Evolutionary conservation across 352 stramenopile genomes (phyloP).

Genomic region (Phytopythium sindhum): DNA sequence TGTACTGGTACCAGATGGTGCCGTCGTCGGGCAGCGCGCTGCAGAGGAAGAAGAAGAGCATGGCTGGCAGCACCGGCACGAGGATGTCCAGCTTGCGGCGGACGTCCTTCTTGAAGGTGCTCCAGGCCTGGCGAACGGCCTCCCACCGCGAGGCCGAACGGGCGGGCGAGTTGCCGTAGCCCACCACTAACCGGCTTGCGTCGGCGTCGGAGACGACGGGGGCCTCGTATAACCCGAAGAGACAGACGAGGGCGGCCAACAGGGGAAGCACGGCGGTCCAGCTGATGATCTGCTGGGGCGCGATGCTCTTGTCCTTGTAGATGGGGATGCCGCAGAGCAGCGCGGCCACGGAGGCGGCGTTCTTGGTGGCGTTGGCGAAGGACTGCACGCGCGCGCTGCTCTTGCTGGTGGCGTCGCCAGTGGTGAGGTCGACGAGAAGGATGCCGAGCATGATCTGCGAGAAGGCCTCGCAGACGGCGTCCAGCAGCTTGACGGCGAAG

Average conservation of each 20-base stretch:
- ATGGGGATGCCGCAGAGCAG: constrained; percentile 63
- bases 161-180: background rate
- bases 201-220: constrained; percentile 8
- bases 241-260: constrained; percentile 41
- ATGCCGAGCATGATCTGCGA: constrained; percentile 81
- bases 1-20: constrained; percentile 83
- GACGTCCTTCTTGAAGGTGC: constrained; percentile 44
- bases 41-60: constrained; percentile 83
- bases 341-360: constrained; percentile 55
- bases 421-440: constrained; percentile 64
- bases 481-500: constrained; percentile 67
- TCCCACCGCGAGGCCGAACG: constrained; percentile 11
- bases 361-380: constrained; percentile 67
- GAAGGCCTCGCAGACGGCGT: constrained; percentile 73
- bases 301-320: constrained; percentile 53
- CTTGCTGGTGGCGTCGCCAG: constrained; percentile 44
- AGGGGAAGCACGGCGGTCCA: constrained; percentile 64
- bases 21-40: constrained; percentile 63
- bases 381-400: constrained; percentile 67
- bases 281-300: constrained; percentile 48
- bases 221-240: constrained; percentile 44
- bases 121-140: constrained; percentile 26
- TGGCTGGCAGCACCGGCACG: constrained; percentile 52
- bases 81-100: constrained; percentile 44
- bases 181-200: background rate